These are phyloP conservation scores for Seiridium unicorne DNA, from an alignment of 2,329 filamentous ascomycete species.

Conservation along the genomic window DNA sequence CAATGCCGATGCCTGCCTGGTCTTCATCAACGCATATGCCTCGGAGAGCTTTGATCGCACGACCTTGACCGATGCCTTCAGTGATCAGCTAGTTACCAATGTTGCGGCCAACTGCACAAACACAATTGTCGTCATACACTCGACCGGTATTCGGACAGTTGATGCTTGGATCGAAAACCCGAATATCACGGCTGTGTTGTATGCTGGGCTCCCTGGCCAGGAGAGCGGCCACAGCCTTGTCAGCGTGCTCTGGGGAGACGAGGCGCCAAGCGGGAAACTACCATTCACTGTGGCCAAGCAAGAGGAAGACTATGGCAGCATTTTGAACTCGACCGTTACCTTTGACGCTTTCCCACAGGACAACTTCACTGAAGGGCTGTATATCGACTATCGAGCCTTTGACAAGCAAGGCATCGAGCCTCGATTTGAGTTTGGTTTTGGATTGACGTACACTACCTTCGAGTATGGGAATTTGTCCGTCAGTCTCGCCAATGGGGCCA, in stretches of 20 bases:
- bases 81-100: conserved; percentile 12
- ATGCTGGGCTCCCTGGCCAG: conserved; percentile 79
- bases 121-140: conserved; percentile 70
- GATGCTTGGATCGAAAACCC: conserved; percentile 79
- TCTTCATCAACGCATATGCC: conserved; percentile 78
- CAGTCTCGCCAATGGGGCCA: neutral
- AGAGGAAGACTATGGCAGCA: conserved; percentile 48
- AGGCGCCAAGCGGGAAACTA: conserved; percentile 23
- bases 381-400: conserved; percentile 88
- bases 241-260: conserved; percentile 60
- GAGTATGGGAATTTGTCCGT: conserved; percentile 21
- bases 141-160: conserved; percentile 53
- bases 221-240: conserved; percentile 77
- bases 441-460: conserved; percentile 77
- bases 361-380: conserved; percentile 76
- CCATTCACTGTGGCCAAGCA: conserved; percentile 28
- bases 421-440: conserved; percentile 80
- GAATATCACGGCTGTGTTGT: conserved; percentile 71
- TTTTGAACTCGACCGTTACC: conserved; percentile 54
- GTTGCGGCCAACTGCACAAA: conserved; percentile 15
- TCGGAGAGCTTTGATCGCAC: conserved; percentile 61
- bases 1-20: conserved; percentile 73
- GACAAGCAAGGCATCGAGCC: conserved; percentile 71
- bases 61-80: conserved; percentile 11
- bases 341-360: conserved; percentile 50